phyloP scores from a whole-genome alignment of 345 rosid species.

The Corymbia maculata region DNA sequence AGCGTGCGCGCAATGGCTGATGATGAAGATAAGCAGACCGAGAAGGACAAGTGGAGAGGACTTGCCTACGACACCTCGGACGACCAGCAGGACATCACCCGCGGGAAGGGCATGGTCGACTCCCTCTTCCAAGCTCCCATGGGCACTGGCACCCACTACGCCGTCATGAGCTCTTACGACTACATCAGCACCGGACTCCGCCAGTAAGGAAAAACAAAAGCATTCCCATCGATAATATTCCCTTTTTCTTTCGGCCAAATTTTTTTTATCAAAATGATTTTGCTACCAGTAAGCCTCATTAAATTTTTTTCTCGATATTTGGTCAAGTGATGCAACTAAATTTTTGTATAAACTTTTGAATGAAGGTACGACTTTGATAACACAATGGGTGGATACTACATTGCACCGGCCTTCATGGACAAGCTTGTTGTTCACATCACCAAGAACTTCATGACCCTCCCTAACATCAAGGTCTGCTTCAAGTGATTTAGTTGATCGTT shows the following conservation, averaged over 20 bases:
- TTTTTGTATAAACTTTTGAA: background rate
- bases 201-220: constrained; percentile 28
- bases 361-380: constrained; percentile 66
- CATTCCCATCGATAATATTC: background rate
- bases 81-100: constrained; percentile 92
- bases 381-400: constrained; percentile 75
- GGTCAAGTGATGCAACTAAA: background rate
- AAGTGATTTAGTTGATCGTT: background rate
- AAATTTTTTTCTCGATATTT: background rate
- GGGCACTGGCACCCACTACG: constrained; percentile 68
- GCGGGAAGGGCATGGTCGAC: constrained; percentile 94
- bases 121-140: constrained; percentile 86
- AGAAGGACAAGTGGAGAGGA: constrained; percentile 68
- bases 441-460: constrained; percentile 93
- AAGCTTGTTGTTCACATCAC: constrained; percentile 87
- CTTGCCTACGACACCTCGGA: constrained; percentile 66
- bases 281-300: background rate
- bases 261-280: background rate
- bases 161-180: constrained; percentile 75
- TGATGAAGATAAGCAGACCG: constrained; percentile 56
- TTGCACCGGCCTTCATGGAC: constrained; percentile 99
- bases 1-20: constrained; percentile 39
- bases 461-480: constrained; percentile 71
- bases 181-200: constrained; percentile 78
- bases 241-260: background rate